A percentile compares a stretch with the other conserved stretches of the same genome.
phyloP scores from a whole-genome alignment of 495 filamentous ascomycete genomes.

The Echria macrotheca region DNA sequence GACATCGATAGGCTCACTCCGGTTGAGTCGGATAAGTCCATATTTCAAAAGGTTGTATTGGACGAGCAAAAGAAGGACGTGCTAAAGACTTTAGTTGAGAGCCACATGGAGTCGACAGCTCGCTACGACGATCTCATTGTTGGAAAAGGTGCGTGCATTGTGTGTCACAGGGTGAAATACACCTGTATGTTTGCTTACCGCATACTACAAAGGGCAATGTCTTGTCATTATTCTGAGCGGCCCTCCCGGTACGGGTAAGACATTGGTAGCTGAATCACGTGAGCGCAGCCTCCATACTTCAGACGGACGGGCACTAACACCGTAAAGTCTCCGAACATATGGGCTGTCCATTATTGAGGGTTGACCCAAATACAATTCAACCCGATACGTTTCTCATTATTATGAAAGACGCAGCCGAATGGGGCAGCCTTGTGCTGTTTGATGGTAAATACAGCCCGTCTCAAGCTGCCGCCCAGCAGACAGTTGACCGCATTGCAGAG shows the following conservation, averaged over 20 bases:
- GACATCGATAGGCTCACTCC: background rate
- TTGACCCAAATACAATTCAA: constrained; percentile 5
- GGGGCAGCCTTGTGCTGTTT: constrained; percentile 10
- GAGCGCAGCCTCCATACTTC: too few relatives aligned
- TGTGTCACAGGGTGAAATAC: too few relatives aligned
- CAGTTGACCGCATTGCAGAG: constrained; percentile 1
- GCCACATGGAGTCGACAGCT: constrained; percentile 1
- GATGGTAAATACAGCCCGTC: too few relatives aligned
- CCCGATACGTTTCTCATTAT: background rate
- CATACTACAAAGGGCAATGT: constrained; percentile 21
- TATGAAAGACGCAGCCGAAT: constrained; percentile 7
- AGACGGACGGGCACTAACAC: too few relatives aligned
- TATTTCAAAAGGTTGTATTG: constrained; percentile 11
- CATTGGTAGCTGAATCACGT: constrained; percentile 20
- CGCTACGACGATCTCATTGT: constrained; percentile 22
- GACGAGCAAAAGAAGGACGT: constrained; percentile 12
- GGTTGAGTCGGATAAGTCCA: background rate
- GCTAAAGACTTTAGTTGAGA: constrained; percentile 1
- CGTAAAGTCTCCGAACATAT: constrained; percentile 11
- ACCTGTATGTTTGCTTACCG: background rate
- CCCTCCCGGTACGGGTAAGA: constrained; percentile 27
- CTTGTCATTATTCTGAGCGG: constrained; percentile 25
- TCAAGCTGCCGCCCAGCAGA: too few relatives aligned
- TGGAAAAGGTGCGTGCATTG: constrained; percentile 19
- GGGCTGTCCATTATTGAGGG: constrained; percentile 4